A percentile compares a stretch with the other conserved stretches of the same genome.
phyloP scores from a whole-genome alignment of 2,329 filamentous ascomycete genomes.

The Fusarium concolor region DNA sequence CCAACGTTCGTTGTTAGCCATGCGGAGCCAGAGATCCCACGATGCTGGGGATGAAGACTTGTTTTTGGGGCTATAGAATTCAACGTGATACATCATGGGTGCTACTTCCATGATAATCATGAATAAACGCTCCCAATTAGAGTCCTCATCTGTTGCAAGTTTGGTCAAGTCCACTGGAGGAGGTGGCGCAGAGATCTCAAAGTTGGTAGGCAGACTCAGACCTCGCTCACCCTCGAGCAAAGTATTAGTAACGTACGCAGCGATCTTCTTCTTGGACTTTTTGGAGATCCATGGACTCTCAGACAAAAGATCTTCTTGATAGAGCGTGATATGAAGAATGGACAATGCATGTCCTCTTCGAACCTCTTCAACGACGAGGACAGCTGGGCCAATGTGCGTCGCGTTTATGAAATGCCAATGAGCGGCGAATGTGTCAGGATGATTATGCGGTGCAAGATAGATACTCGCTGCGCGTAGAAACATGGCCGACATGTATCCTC shows the following conservation, averaged over 20 bases:
- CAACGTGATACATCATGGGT: constrained; percentile 45
- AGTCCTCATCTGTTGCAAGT: constrained; percentile 10
- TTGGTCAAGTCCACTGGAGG: constrained; percentile 35
- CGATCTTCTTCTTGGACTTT: constrained; percentile 48
- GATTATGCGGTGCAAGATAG: constrained; percentile 51
- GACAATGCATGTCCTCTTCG: constrained; percentile 57
- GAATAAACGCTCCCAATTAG: constrained; percentile 30
- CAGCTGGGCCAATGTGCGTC: constrained; percentile 52
- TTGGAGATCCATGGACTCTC: constrained; percentile 52
- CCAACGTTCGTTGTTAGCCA: constrained; percentile 70
- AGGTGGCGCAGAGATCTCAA: constrained; percentile 31
- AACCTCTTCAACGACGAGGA: constrained; percentile 55
- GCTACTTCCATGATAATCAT: constrained; percentile 41
- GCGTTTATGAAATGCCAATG: constrained; percentile 58
- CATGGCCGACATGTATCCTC: constrained; percentile 58
- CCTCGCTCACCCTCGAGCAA: constrained; percentile 43
- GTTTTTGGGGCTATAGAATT: constrained; percentile 47
- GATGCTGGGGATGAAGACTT: constrained; percentile 14
- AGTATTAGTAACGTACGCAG: constrained; percentile 56
- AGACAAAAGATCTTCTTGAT: constrained; percentile 52
- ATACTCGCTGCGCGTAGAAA: constrained; percentile 52
- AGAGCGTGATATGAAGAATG: constrained; percentile 57
- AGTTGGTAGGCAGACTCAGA: constrained; percentile 47
- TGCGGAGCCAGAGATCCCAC: constrained; percentile 68
- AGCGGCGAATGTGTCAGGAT: constrained; percentile 54